These are phyloP conservation scores for Cyberlindnera japonica DNA, from an alignment of 805 yeast species.

Conservation along the genomic window DNA sequence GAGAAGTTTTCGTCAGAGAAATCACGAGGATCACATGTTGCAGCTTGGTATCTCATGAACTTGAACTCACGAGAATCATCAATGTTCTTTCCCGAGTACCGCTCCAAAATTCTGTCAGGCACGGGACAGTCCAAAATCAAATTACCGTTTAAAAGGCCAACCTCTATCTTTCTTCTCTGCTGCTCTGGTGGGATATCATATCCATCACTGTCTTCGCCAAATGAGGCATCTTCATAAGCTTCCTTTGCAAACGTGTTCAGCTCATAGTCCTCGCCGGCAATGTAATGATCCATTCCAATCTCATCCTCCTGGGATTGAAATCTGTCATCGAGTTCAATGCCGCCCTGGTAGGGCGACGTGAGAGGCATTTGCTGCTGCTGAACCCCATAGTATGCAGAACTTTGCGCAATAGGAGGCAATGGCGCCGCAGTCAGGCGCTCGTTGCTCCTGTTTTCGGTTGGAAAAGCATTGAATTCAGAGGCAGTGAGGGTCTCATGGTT, in stretches of 20 bases:
- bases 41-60: constrained; percentile 91
- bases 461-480: constrained; percentile 21
- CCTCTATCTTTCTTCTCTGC: constrained; percentile 34
- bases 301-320: constrained; percentile 33
- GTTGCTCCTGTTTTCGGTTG: constrained; percentile 15
- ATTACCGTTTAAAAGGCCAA: constrained; percentile 55
- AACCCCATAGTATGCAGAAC: constrained; percentile 8
- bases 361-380: constrained; percentile 10
- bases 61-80: constrained; percentile 59
- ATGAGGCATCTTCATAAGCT: constrained; percentile 13
- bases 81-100: constrained; percentile 41
- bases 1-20: constrained; percentile 61
- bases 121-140: constrained; percentile 87
- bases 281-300: constrained; percentile 29
- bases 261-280: constrained; percentile 28
- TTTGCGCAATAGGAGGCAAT: constrained; percentile 9
- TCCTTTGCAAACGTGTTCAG: constrained; percentile 24
- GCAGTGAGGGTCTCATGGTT: constrained; percentile 14
- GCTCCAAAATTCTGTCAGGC: constrained; percentile 58
- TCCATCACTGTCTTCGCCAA: constrained; percentile 42
- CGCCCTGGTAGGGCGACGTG: constrained; percentile 3
- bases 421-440: constrained; percentile 10
- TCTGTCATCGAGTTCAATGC: constrained; percentile 12
- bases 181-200: constrained; percentile 40
- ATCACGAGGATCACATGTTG: constrained; percentile 84